Percentiles rank a stretch among this genome's conserved stretches.
phyloP scores from a whole-genome alignment of 371 early-diverging fungal genomes.

The Apophysomyces ossiformis region DNA sequence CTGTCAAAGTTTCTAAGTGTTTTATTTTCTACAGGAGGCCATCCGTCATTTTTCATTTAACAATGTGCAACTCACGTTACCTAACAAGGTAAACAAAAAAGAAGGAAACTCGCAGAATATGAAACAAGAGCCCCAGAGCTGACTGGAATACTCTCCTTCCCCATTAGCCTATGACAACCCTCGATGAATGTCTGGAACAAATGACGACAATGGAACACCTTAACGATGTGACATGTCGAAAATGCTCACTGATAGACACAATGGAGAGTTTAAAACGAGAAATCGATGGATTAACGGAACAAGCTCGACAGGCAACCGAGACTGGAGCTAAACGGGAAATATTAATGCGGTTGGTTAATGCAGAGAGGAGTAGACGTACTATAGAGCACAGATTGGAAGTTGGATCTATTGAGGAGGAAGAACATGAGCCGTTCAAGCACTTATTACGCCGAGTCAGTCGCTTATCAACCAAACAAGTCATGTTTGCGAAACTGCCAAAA shows the following conservation, averaged over 20 bases:
- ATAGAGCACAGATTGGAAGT: constrained; percentile 15
- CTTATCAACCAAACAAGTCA: constrained; percentile 61
- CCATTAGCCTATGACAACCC: constrained; percentile 49
- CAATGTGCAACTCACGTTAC: constrained; percentile 70
- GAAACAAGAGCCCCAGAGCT: background rate
- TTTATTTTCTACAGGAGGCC: constrained; percentile 52
- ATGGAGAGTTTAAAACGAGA: constrained; percentile 29
- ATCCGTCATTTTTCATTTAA: constrained; percentile 79
- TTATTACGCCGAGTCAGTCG: constrained; percentile 25
- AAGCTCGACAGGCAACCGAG: constrained; percentile 46
- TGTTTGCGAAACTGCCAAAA: constrained; percentile 64
- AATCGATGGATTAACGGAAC: constrained; percentile 44
- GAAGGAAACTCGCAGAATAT: background rate
- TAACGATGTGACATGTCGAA: constrained; percentile 74
- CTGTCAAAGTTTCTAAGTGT: background rate
- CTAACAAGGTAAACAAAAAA: constrained; percentile 47
- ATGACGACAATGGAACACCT: constrained; percentile 73
- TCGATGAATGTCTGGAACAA: constrained; percentile 67
- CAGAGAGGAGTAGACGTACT: constrained; percentile 28
- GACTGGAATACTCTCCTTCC: background rate
- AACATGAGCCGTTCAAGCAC: constrained; percentile 2
- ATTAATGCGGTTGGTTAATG: constrained; percentile 30
- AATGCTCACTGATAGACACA: constrained; percentile 69
- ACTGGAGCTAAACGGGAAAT: constrained; percentile 26
- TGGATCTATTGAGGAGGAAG: constrained; percentile 16